Percentiles rank a stretch among this genome's conserved stretches.
Evolutionary conservation across 2,329 filamentous ascomycete genomes (phyloP).

Genomic region (Alternaria sp.): DNA sequence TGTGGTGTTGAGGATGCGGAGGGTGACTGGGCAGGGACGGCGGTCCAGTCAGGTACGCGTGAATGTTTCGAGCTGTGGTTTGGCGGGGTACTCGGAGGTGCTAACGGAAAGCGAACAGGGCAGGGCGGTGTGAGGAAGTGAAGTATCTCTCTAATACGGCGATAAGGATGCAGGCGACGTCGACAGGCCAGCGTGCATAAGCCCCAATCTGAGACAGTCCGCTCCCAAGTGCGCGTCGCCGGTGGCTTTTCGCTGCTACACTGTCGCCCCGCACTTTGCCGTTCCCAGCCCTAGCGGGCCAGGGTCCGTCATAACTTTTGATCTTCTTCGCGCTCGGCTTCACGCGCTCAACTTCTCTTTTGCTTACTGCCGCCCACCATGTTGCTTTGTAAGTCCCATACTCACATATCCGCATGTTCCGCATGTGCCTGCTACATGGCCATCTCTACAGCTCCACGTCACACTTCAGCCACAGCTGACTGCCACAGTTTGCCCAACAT

Average conservation of each 20-base stretch:
- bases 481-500: conserved; percentile 73
- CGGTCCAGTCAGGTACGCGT: conserved; percentile 4
- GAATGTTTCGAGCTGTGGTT: conserved; percentile 11
- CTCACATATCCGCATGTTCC: not conserved
- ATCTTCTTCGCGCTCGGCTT: conserved; percentile 3
- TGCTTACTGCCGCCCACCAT: conserved; percentile 49
- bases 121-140: conserved; percentile 8
- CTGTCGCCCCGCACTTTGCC: conserved; percentile 35
- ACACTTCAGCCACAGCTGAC: not conserved
- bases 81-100: conserved; percentile 18
- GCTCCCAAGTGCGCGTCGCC: conserved; percentile 17
- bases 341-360: not conserved
- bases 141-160: conserved; percentile 1
- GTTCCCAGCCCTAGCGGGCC: conserved; percentile 21
- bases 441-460: not conserved
- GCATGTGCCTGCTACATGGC: not conserved
- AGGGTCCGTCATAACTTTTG: conserved; percentile 39
- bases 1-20: not conserved
- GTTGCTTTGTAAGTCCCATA: conserved; percentile 66
- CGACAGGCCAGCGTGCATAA: conserved; percentile 16
- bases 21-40: conserved; percentile 1
- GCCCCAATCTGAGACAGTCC: conserved; percentile 24
- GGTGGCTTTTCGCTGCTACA: conserved; percentile 14
- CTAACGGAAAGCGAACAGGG: conserved; percentile 12
- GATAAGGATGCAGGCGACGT: not conserved